Conservation (phyloP, 345 rosid genomes). For the Syzygium aqueum region DNA sequence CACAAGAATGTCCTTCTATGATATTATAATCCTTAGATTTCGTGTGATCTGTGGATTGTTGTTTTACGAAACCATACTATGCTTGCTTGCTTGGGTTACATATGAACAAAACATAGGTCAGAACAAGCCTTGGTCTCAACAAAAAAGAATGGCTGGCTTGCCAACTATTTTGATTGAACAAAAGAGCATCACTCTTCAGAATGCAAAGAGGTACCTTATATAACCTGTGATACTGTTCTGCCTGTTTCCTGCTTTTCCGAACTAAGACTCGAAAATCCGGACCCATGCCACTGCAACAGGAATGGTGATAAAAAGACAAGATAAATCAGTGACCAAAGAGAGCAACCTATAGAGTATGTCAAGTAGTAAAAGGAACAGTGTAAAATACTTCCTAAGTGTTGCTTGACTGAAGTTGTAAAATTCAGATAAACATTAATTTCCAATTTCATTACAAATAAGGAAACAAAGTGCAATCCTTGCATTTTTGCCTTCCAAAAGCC, state of each 20-base stretch:
- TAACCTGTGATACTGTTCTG: constrained; percentile 73
- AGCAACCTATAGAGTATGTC: background rate
- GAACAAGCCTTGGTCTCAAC: background rate
- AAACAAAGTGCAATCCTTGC: background rate
- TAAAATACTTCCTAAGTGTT: background rate
- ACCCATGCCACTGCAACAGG: constrained; percentile 80
- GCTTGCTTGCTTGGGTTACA: background rate
- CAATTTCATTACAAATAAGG: background rate
- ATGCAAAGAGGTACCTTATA: constrained; percentile 45
- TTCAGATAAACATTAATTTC: background rate
- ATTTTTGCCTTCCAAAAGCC: background rate
- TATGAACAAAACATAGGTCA: background rate
- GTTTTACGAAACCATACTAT: background rate
- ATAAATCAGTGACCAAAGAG: background rate
- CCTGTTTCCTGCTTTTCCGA: constrained; percentile 92
- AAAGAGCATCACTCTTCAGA: background rate
- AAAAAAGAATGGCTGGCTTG: background rate
- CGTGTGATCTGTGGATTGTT: background rate
- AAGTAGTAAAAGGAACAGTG: background rate
- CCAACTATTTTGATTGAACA: background rate
- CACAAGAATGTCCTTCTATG: background rate
- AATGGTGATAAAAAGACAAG: background rate
- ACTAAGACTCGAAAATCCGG: constrained; percentile 94
- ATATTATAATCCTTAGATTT: background rate
- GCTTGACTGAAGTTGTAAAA: background rate